phyloP scores from a whole-genome alignment of 805 yeast species.

The Debaryomyces prosopidis region DNA sequence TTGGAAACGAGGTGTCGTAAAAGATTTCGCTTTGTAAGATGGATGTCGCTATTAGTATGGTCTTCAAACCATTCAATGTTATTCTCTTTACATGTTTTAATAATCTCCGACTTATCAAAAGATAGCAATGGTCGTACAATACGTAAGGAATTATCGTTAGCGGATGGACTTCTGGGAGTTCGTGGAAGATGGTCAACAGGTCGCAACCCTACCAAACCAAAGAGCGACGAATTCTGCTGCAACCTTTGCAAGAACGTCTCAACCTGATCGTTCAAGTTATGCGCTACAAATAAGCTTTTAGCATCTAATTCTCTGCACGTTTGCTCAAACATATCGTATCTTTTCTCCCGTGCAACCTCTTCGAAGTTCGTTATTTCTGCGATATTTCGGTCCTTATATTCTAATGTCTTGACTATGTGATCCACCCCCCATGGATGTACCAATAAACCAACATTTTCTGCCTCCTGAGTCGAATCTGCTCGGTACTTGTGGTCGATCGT shows the following conservation, averaged over 20 bases:
- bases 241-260: constrained; percentile 68
- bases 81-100: constrained; percentile 43
- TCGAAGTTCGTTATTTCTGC: constrained; percentile 47
- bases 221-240: constrained; percentile 34
- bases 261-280: constrained; percentile 68
- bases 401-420: constrained; percentile 30
- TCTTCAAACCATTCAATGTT: constrained; percentile 70
- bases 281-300: constrained; percentile 56
- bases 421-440: constrained; percentile 34
- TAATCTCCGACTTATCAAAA: constrained; percentile 44
- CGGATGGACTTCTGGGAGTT: constrained; percentile 15
- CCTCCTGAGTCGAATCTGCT: constrained; percentile 50
- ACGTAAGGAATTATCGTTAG: constrained; percentile 13
- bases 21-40: constrained; percentile 58
- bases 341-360: constrained; percentile 54
- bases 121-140: constrained; percentile 56
- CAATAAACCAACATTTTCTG: constrained; percentile 35
- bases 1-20: constrained; percentile 38
- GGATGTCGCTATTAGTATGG: constrained; percentile 54
- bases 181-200: constrained; percentile 27
- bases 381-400: constrained; percentile 25
- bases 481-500: constrained; percentile 69
- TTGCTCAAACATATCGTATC: constrained; percentile 47
- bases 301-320: constrained; percentile 39
- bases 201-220: constrained; percentile 62